Conservation (phyloP, 371 early-diverging fungal species). For the Sporodiniella umbellata region DNA sequence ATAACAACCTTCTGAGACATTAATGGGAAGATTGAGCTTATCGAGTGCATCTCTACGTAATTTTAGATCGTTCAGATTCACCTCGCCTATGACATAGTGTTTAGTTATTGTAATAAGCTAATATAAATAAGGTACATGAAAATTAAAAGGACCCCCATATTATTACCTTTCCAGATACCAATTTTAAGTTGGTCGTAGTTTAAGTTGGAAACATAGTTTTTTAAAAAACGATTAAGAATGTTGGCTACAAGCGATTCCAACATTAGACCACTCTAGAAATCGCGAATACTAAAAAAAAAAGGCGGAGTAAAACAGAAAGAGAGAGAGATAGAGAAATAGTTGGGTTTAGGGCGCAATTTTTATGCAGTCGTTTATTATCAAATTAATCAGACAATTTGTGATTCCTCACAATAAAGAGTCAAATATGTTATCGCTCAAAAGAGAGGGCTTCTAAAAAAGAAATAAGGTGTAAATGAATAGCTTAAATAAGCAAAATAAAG, state of each 20-base stretch:
- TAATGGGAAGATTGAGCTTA: conserved; percentile 81
- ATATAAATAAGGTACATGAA: neutral
- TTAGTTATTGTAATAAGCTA: conserved; percentile 2
- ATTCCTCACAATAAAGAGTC: no score
- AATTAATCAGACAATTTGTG: no score
- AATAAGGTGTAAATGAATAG: no score
- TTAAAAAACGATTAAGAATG: conserved; percentile 76
- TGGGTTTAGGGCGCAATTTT: no score
- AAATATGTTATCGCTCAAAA: no score
- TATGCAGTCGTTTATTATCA: no score
- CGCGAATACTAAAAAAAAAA: neutral
- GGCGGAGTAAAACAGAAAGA: neutral
- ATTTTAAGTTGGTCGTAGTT: conserved; percentile 85
- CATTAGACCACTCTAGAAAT: conserved; percentile 29
- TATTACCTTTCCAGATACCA: conserved; percentile 87
- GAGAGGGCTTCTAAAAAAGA: no score
- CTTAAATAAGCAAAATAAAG: no score
- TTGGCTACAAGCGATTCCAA: conserved; percentile 77
- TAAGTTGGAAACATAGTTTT: conserved; percentile 84
- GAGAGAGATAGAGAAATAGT: no score
- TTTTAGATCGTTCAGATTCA: conserved; percentile 72
- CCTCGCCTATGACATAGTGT: conserved; percentile 64
- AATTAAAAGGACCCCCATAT: neutral
- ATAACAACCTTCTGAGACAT: conserved; percentile 71
- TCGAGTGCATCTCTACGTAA: conserved; percentile 77